Conservation (phyloP, 106 monocot species). For the Phalaenopsis equestris region DNA sequence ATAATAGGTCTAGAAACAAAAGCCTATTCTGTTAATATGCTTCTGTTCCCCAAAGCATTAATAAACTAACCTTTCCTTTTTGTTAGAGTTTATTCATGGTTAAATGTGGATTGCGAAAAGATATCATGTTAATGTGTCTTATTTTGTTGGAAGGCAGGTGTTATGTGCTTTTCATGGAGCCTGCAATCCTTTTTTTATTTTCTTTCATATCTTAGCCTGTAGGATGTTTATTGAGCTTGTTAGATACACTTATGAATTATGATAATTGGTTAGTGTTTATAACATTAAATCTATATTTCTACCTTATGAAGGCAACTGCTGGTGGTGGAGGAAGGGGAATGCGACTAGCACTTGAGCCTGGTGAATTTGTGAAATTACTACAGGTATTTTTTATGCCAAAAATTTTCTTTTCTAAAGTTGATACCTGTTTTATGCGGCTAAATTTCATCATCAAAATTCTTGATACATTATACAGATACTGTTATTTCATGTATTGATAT, state of each 20-base stretch:
- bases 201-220: neutral
- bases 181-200: neutral
- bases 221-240: neutral
- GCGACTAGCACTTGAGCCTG: constrained; percentile 70
- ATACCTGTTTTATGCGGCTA: neutral
- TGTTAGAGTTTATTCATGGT: neutral
- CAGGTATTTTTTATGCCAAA: constrained; percentile 33
- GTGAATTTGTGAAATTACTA: constrained; percentile 80
- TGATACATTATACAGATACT: neutral
- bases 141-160: neutral
- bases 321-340: constrained; percentile 97
- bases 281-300: neutral
- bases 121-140: neutral
- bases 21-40: neutral
- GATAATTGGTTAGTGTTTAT: neutral
- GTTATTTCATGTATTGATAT: neutral
- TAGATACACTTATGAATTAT: neutral
- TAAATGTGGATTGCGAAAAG: neutral
- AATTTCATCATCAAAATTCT: neutral
- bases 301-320: constrained; percentile 70
- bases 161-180: neutral
- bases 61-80: neutral
- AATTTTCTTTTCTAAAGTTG: neutral
- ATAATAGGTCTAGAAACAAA: constrained; percentile 1
- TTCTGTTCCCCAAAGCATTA: neutral